Percentiles rank a stretch among this genome's conserved stretches.
Evolutionary conservation across 305 asterid species (phyloP).

Genomic region (Solanum hybrid): DNA sequence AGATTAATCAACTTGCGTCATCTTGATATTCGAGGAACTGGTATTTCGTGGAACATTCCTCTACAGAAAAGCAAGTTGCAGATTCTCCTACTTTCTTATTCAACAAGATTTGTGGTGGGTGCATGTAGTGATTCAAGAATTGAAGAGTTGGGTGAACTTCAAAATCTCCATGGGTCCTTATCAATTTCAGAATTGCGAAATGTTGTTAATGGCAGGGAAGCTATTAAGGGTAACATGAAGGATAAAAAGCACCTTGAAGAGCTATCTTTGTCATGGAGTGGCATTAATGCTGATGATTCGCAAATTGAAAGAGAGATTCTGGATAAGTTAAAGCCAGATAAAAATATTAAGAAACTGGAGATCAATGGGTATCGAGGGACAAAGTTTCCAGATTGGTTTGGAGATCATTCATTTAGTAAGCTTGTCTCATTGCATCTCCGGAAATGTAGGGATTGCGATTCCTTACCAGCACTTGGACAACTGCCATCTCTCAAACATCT

Average conservation of each 20-base stretch:
- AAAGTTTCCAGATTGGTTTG: constrained; percentile 40
- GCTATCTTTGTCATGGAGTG: constrained; percentile 23
- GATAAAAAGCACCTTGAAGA: constrained; percentile 28
- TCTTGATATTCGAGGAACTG: constrained; percentile 54
- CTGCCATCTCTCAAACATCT: constrained; percentile 24
- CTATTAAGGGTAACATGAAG: constrained; percentile 33
- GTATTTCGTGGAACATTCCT: constrained; percentile 48
- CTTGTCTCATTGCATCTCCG: constrained; percentile 22
- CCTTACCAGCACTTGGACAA: neutral
- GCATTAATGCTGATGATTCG: constrained; percentile 14
- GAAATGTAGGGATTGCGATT: constrained; percentile 17
- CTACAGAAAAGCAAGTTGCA: constrained; percentile 37
- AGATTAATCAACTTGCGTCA: constrained; percentile 46
- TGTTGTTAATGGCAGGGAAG: constrained; percentile 32
- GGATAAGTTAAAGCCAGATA: constrained; percentile 32
- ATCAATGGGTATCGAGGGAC: constrained; percentile 28
- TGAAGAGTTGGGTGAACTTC: constrained; percentile 37
- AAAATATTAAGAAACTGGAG: constrained; percentile 29
- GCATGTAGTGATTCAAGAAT: constrained; percentile 13
- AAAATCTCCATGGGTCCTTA: constrained; percentile 34
- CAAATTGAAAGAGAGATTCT: constrained; percentile 30
- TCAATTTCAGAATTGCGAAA: constrained; percentile 42
- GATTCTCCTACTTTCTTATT: constrained; percentile 44
- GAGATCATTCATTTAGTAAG: constrained; percentile 18
- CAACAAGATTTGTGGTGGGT: constrained; percentile 21